phyloP scores from a whole-genome alignment of 1,284 basidiomycete genomes.

The Mycena sp. region DNA sequence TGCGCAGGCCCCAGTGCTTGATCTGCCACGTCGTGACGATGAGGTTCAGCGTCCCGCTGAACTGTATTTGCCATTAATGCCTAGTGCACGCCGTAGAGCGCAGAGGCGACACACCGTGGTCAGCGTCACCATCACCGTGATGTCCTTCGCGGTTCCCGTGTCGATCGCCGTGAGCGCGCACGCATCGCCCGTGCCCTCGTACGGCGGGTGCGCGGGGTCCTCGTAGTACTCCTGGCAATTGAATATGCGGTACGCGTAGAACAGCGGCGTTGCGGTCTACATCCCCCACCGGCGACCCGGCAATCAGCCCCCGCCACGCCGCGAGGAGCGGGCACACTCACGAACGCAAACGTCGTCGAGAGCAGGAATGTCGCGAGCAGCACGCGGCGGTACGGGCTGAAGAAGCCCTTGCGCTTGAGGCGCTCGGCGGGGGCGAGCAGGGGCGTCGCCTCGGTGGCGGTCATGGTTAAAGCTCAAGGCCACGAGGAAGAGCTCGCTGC shows the following conservation, averaged over 20 bases:
- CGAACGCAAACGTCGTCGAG: slow-evolving; percentile 28
- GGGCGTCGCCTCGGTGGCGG: slow-evolving; percentile 2
- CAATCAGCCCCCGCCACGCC: not conserved
- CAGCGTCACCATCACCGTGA: slow-evolving; percentile 19
- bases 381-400: slow-evolving; percentile 26
- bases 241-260: slow-evolving; percentile 25
- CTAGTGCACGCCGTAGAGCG: not conserved
- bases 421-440: not conserved
- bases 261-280: slow-evolving; percentile 22
- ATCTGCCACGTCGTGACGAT: slow-evolving; percentile 29
- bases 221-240: slow-evolving; percentile 27
- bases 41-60: slow-evolving; percentile 23
- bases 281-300: no score
- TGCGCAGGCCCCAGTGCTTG: slow-evolving; percentile 24
- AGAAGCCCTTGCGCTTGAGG: slow-evolving; percentile 9
- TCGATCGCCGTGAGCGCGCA: slow-evolving; percentile 23
- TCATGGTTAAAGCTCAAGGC: not conserved
- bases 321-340: not conserved
- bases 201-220: slow-evolving; percentile 19
- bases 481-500: no score
- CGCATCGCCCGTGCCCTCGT: slow-evolving; percentile 21
- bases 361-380: slow-evolving; percentile 27
- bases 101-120: slow-evolving; percentile 6
- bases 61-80: not conserved
- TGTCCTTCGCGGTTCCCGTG: slow-evolving; percentile 18